phyloP scores from a whole-genome alignment of 2,329 filamentous ascomycete species.

The Dactylonectria estremocensis region DNA sequence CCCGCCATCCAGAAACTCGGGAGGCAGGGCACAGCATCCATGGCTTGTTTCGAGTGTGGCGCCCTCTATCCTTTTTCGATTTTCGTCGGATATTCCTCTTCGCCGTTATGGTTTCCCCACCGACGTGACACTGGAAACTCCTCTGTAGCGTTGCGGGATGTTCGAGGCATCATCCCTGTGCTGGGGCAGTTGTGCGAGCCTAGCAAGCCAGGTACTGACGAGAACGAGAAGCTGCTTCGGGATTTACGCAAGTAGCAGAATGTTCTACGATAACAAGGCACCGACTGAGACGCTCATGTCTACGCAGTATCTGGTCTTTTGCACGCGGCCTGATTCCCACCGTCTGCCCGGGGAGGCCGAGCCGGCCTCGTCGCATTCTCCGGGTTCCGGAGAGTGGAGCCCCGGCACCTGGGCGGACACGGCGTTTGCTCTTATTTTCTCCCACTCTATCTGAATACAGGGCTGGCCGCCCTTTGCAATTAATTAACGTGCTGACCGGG shows the following conservation, averaged over 20 bases:
- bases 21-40: conserved; percentile 29
- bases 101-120: not conserved
- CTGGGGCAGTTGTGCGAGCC: not conserved
- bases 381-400: not conserved
- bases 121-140: not conserved
- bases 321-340: not conserved
- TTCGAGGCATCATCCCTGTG: not conserved
- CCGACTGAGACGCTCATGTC: no score
- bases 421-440: not conserved
- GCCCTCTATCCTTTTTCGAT: not conserved
- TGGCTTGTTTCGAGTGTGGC: conserved; percentile 26
- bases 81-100: not conserved
- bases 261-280: no score
- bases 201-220: not conserved
- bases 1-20: conserved; percentile 15
- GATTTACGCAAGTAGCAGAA: no score
- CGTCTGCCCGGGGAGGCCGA: not conserved
- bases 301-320: not conserved
- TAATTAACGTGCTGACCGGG: conserved; percentile 11
- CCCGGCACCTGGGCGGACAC: not conserved
- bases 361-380: not conserved
- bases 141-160: not conserved
- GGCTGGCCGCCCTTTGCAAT: not conserved
- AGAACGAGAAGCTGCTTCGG: not conserved
- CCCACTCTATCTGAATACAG: not conserved